Conservation (phyloP, 805 yeast species). For the Dipodascus geniculatus region DNA sequence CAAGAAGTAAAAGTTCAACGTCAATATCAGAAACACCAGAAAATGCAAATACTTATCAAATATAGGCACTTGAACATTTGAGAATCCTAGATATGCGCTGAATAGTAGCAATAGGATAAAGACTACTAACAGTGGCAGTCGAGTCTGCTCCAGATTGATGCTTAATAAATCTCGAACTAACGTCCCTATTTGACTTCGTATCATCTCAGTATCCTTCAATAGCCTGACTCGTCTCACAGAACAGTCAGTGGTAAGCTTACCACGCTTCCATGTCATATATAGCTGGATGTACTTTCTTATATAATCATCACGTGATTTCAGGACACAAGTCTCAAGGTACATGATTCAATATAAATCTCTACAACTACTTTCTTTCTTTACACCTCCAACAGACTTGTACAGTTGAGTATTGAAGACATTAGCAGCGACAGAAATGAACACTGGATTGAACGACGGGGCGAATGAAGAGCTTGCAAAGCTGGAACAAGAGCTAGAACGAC, state of each 20-base stretch:
- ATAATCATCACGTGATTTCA: not conserved
- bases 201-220: no score
- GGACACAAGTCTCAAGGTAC: not conserved
- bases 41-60: not conserved
- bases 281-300: not conserved
- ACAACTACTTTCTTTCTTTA: no score
- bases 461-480: not conserved
- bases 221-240: no score
- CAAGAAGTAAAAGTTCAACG: not conserved
- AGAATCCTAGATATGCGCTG: not conserved
- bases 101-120: not conserved
- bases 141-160: not conserved
- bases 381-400: no score
- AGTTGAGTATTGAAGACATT: no score
- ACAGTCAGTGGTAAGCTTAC: no score
- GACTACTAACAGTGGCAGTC: not conserved
- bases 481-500: not conserved
- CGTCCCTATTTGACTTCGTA: not conserved
- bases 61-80: not conserved
- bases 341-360: not conserved
- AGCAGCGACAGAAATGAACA: no score
- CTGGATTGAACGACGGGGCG: no score
- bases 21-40: not conserved
- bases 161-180: not conserved
- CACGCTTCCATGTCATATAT: no score